These are phyloP conservation scores for Puccinia coronata DNA, from an alignment of 1,284 basidiomycete genomes.

Conservation along the genomic window DNA sequence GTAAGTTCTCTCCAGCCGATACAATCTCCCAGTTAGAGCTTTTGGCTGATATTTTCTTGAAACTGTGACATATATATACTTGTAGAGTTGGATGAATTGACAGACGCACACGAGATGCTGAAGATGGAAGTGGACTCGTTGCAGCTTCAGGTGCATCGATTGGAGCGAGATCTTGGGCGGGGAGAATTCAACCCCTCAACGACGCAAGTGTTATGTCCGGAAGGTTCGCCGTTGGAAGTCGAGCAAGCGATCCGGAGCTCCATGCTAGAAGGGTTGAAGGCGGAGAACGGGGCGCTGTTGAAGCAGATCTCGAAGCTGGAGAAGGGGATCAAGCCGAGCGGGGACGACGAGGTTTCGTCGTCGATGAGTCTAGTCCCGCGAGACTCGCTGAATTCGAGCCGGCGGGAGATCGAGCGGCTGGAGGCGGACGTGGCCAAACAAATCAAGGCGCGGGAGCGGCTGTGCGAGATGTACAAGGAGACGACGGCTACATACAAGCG, in stretches of 20 bases:
- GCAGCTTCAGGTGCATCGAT: conserved; percentile 40
- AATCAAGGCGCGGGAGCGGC: conserved; percentile 23
- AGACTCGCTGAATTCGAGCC: conserved; percentile 24
- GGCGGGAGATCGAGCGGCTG: conserved; percentile 19
- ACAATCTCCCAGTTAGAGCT: background rate
- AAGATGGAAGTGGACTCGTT: conserved; percentile 46
- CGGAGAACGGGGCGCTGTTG: conserved; percentile 34
- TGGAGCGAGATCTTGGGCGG: conserved; percentile 48
- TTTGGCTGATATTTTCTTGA: background rate
- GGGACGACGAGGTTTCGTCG: too few relatives aligned
- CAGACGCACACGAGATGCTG: conserved; percentile 40
- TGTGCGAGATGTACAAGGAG: conserved; percentile 35
- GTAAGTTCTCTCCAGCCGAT: background rate
- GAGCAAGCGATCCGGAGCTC: conserved; percentile 32
- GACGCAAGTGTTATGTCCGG: conserved; percentile 33
- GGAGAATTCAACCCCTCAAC: conserved; percentile 35
- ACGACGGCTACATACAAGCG: conserved; percentile 29
- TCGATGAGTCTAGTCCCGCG: conserved; percentile 21
- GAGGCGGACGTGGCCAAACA: conserved; percentile 19
- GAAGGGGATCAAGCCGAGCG: conserved; percentile 23
- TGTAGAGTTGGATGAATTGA: conserved; percentile 48
- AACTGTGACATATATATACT: background rate
- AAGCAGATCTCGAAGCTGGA: conserved; percentile 33
- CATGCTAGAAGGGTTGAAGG: conserved; percentile 25
- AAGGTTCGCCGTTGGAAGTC: conserved; percentile 31